A percentile compares a stretch with the other conserved stretches of the same genome.
These are phyloP conservation scores for Acorus gramineus DNA, from an alignment of 106 monocot genomes.

Conservation along the genomic window DNA sequence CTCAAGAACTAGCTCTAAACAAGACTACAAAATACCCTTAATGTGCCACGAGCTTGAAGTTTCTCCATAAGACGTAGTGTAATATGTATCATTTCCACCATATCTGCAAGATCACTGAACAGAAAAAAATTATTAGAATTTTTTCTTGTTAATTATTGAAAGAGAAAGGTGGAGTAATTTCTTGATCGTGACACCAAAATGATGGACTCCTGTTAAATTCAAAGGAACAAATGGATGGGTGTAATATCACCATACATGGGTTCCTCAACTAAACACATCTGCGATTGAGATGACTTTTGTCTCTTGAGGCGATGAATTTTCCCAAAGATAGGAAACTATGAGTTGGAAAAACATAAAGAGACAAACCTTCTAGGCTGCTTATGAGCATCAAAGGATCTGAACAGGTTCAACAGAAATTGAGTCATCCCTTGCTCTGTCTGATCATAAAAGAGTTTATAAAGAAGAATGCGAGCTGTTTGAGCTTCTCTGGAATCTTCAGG, in stretches of 20 bases:
- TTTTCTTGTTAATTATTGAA: not conserved
- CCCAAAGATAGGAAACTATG: no score
- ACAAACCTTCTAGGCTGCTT: constrained; percentile 88
- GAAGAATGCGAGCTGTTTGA: constrained; percentile 71
- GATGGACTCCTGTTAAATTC: not conserved
- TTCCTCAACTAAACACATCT: no score
- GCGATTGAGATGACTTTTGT: no score
- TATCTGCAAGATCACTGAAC: constrained; percentile 80
- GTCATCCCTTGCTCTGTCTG: constrained; percentile 91
- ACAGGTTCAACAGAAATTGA: constrained; percentile 59
- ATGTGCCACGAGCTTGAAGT: constrained; percentile 67
- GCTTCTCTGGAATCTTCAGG: constrained; percentile 73
- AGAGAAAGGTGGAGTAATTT: not conserved
- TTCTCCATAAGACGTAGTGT: constrained; percentile 83
- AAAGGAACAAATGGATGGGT: no score
- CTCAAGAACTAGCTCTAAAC: not conserved
- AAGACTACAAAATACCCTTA: constrained; percentile 46
- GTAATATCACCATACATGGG: no score
- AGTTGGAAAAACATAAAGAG: not conserved
- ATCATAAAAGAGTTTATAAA: constrained; percentile 94
- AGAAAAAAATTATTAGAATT: constrained; percentile 2
- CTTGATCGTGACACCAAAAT: not conserved
- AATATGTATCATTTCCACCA: constrained; percentile 78
- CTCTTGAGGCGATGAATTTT: no score
- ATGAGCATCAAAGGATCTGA: constrained; percentile 70